Evolutionary conservation across 257 asterid species (phyloP), one percentile per base, ranked within the genome.

Genomic region (Solanum neorickii): DNA sequence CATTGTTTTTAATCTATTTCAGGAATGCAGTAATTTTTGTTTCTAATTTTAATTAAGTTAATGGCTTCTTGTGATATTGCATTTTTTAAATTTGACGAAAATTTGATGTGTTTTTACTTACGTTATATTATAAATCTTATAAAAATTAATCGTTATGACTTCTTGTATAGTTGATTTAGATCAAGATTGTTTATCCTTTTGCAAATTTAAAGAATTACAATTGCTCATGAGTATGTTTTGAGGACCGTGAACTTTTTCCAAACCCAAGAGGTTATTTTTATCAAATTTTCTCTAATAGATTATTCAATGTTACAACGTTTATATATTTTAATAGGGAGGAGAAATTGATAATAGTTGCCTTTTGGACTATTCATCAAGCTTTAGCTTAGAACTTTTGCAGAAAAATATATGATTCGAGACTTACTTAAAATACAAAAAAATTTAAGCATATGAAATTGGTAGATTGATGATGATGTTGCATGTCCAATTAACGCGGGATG

Each of bases 61-160:
- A 62, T 62, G 5, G 14, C 29, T 0, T 62, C 23, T 60, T 60
- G 29, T 10, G 69, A 62, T 62, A 10, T 62, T 62, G 14, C 7
- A 62, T 23, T 62, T 62, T 60, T 23, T 0, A 62, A 62, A 62
- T 5, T 62, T 62, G 31, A 4, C 8, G 4, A 62, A 23, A 23
- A 62, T 11, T n/a, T 62, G 1, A 62, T 11, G 15, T 4, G 13
- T n/a, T 0, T 62, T 25, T 62, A 62, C 2, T 62, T n/a, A 0
- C 3, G 12, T n/a, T 62, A 1, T 62, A 10, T 0, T 14, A 23
- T 0, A 62, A 4, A 14, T 62, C 1, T 62, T 3, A 1, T 62
- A 27, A 62, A 62, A 62, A 6, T 62, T 62, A 62, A 62, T 13
- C 9, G 3, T n/a, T 62, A 11, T 62, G 11, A 3, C 3, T 10